Conservation (phyloP, 345 rosid species). For the Hirschfeldia incana region DNA sequence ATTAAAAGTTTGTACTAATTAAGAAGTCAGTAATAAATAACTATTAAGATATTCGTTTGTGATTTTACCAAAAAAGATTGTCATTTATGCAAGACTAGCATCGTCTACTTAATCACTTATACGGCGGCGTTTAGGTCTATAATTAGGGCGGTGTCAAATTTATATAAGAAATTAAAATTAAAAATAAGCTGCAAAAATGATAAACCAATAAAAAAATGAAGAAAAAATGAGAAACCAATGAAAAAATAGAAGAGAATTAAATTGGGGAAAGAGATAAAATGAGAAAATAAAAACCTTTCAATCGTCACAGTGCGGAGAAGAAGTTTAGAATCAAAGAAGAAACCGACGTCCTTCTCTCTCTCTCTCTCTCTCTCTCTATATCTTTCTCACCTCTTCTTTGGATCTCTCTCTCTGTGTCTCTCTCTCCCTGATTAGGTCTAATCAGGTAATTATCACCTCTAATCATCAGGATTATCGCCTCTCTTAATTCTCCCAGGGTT, state of each 20-base stretch:
- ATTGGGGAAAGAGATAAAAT: constrained; percentile 16
- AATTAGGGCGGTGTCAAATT: constrained; percentile 6
- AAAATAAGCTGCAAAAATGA: constrained; percentile 7
- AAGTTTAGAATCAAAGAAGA: constrained; percentile 38
- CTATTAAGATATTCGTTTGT: background rate
- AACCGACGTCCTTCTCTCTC: constrained; percentile 36
- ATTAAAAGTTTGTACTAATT: constrained; percentile 15
- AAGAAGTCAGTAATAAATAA: constrained; percentile 9
- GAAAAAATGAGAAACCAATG: constrained; percentile 32
- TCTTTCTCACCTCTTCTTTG: constrained; percentile 15
- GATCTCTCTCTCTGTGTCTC: constrained; percentile 34
- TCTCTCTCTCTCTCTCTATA: background rate
- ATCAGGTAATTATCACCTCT: constrained; percentile 33
- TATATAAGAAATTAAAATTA: background rate
- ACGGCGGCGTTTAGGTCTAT: constrained; percentile 10
- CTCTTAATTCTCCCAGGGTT: no score
- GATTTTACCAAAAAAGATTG: background rate
- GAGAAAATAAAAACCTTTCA: constrained; percentile 22
- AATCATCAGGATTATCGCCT: constrained; percentile 12
- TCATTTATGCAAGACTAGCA: background rate
- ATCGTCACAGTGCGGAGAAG: constrained; percentile 17
- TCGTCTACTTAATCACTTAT: background rate
- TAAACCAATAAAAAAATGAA: constrained; percentile 16
- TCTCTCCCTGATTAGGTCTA: constrained; percentile 39
- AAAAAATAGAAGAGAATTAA: constrained; percentile 13